Evolutionary conservation across 768 basidiomycete genomes (phyloP), one percentile per base, ranked within the genome.

Genomic region (Rhizopogon vesiculosus): DNA sequence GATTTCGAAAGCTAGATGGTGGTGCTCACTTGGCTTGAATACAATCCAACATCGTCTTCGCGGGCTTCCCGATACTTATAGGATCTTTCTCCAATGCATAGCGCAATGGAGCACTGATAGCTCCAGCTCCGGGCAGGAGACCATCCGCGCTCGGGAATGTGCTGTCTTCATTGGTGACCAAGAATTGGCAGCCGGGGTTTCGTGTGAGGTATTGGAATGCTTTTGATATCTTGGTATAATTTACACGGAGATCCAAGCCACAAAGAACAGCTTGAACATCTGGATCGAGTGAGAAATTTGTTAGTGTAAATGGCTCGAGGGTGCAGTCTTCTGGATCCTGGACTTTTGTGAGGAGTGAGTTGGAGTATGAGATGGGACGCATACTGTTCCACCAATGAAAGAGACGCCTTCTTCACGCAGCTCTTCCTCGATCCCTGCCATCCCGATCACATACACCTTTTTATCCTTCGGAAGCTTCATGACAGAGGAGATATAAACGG

Each of bases 401-500:
- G 78, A 64, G 56, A 98, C 80, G 16, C 93, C 96, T 65, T 98
- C 95, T 41, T 86, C 83, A n/a, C 75, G 78, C 57, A 99, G 76
- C 71, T 99, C 96, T 63, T 98, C 91, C 72, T 98, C 96, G 31
- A 99, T 72, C 0, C 96, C 97, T 33, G 76, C 69, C 84, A 91
- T 89, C 10, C 96, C 96, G 58, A 99, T 89, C 15, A 98, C 94
- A 73, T 94, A 99, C 13, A 94, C 95, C 70, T 89, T 92, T 76
- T 98, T 93, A 67, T 89, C 81, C 65, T 87, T 91, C 9, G 93
- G 91, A 58, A 99, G 78, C 55, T 92, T 88, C 62, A 95, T 77
- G 12, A 98, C 89, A 41, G 91, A 84, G 0, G 94, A 95, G 25
- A 98, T 74, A 71, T 98, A 91, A 38, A 88, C 84, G 0, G 87